Conservation (phyloP, 2,329 filamentous ascomycete genomes). For the Penicillium sp. region DNA sequence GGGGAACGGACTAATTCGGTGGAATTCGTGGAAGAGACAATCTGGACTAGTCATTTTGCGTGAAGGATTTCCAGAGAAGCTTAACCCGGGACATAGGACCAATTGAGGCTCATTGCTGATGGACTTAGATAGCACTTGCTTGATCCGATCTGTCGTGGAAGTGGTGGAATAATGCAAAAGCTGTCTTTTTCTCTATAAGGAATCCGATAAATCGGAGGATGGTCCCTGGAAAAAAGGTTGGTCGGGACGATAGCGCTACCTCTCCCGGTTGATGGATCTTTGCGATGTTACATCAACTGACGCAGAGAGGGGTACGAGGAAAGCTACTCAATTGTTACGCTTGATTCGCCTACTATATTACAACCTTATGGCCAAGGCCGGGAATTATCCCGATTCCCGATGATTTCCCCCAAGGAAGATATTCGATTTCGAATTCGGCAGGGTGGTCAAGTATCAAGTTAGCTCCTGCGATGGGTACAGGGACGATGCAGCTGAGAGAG, state of each 20-base stretch:
- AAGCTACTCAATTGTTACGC: neutral
- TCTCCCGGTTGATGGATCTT: neutral
- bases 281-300: neutral
- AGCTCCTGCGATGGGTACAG: neutral
- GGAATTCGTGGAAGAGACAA: no score
- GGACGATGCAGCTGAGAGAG: neutral
- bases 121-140: no score
- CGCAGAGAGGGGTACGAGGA: neutral
- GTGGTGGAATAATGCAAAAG: no score
- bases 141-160: no score
- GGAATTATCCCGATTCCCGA: neutral
- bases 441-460: no score
- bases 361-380: neutral
- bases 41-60: no score
- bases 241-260: neutral
- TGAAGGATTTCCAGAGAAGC: no score
- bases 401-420: neutral
- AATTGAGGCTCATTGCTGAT: no score
- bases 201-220: neutral
- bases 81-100: no score
- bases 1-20: no score
- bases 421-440: no score
- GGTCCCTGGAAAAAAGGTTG: neutral
- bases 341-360: neutral
- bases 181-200: no score